Base-by-base conservation (phyloP, 192 early-diverging fungal genomes). In the Coemansia sp. region DNA sequence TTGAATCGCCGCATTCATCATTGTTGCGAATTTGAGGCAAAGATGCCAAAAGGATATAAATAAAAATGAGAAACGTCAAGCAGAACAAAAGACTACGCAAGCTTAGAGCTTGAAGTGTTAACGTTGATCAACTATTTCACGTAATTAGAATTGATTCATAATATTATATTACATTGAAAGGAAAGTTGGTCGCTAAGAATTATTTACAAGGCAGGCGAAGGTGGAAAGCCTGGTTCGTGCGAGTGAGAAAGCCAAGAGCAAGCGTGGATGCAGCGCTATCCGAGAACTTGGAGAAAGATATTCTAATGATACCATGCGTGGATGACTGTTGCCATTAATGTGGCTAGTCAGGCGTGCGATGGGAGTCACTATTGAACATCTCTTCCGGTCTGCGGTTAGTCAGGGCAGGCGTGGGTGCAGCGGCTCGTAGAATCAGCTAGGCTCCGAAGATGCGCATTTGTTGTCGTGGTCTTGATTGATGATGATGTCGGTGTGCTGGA, bases 1-100 rank as follows among this genome's bases (percentile, higher is more conserved):
- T 34, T 80, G 66, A 46, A 78, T 67, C 58, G 69, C 64, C 24
- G 69, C 64, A 54, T 78, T 71, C 75, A 78, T 78, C 75, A 78
- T 78, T 65, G 58, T 64, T 47, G 30, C 13, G 13, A 62, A 46
- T 24, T 39, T 27, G 2, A 15, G 24, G 37, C 41, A 14, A 10
- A 48, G 46, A 3, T 23, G 46, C 27, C 27, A 30, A 30, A 7
- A 30, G 7, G 27, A 7, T 30, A 30, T 30, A 30, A 2, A 30
- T 7, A 43, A 46, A 46, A 46, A 21, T 2, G 45, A 46, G 9
- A 46, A 19, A 8, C 14, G 13, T 2, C 17, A n/a, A 2, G 17
- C 5, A 43, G 41, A 2, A 7, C 27, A 30, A 7, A 18, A 43
- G 39, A 40, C 39, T 10, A 40, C 39, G 39, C 7, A 7, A 30